Conservation (phyloP, 495 filamentous ascomycete species). For the Xylaria intraflava region DNA sequence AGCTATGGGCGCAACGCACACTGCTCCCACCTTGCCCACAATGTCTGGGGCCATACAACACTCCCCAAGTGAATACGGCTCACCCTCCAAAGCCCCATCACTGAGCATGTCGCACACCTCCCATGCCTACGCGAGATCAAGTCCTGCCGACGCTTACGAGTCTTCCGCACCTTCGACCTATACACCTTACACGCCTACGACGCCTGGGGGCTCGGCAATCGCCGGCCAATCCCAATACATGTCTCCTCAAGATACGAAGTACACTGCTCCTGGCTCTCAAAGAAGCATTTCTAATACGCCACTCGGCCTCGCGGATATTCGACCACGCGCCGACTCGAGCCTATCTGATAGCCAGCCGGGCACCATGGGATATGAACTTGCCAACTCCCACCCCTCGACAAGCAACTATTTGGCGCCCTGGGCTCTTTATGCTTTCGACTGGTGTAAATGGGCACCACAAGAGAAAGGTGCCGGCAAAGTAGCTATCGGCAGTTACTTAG, state of each 20-base stretch:
- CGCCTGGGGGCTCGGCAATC: constrained; percentile 49
- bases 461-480: constrained; percentile 79
- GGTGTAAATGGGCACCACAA: constrained; percentile 96
- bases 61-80: constrained; percentile 52
- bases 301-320: constrained; percentile 83
- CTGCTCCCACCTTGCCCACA: constrained; percentile 64
- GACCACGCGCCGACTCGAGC: constrained; percentile 68
- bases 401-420: constrained; percentile 93
- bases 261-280: constrained; percentile 60
- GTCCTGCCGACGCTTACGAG: constrained; percentile 62
- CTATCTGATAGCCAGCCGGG: constrained; percentile 58
- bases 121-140: constrained; percentile 66
- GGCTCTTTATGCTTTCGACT: constrained; percentile 94
- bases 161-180: constrained; percentile 57
- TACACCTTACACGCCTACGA: constrained; percentile 58
- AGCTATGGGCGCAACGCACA: constrained; percentile 56
- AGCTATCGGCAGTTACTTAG: constrained; percentile 89
- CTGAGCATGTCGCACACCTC: constrained; percentile 49
- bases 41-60: constrained; percentile 48
- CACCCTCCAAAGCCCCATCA: constrained; percentile 59
- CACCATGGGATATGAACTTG: constrained; percentile 47
- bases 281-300: constrained; percentile 76
- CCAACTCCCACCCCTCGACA: constrained; percentile 44
- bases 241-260: constrained; percentile 59
- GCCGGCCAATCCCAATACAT: constrained; percentile 52